Evolutionary conservation across 805 yeast species (phyloP), one percentile per base, ranked within the genome.

Genomic region (Brettanomyces sp.): DNA sequence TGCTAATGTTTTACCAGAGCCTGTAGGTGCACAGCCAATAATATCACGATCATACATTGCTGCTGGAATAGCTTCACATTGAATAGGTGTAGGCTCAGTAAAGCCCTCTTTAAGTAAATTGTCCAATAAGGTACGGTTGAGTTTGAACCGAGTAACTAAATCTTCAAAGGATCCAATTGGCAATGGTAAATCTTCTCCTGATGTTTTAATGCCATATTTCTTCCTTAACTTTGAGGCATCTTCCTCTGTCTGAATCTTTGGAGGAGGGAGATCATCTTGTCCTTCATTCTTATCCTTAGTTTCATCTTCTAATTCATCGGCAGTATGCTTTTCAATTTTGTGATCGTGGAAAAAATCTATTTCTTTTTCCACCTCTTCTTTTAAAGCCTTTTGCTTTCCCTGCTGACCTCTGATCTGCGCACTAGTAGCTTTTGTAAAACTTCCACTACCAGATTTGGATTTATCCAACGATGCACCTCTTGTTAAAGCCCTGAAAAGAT

Each of bases 21-120:
- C 99, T 1, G 99, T 93, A 41, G 98, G 98, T 0, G 98, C 97
- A 72, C 96, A 87, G 1, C 95, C 95, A 39, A 93, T 70, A 33
- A 93, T 61, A 59, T 91, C 97, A 48, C 95, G 76, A 28, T 70
- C 74, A 45, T 77, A 72, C 45, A 88, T 65, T 12, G 86, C 65
- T 8, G 79, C 69, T 2, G 99, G 97, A 38, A 93, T 80, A 2
- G 89, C 79, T 63, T 93, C 97, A 50, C 88, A 77, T 66, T 93
- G 99, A 55, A 93, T 86, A 3, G 97, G 82, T 0, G 99, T 91
- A 5, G 99, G 98, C 50, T 80, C 85, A 1, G 80, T 75, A 58
- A 90, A 90, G 44, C 80, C 84, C 41, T 82, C 76, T 9, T 77
- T 76, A 21, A 81, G 69, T 49, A 91, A 66, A 57, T 89, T 90